Evolutionary conservation across 768 basidiomycete species (phyloP), one percentile per base, ranked within the genome.

Genomic region (Auricularia sp.): DNA sequence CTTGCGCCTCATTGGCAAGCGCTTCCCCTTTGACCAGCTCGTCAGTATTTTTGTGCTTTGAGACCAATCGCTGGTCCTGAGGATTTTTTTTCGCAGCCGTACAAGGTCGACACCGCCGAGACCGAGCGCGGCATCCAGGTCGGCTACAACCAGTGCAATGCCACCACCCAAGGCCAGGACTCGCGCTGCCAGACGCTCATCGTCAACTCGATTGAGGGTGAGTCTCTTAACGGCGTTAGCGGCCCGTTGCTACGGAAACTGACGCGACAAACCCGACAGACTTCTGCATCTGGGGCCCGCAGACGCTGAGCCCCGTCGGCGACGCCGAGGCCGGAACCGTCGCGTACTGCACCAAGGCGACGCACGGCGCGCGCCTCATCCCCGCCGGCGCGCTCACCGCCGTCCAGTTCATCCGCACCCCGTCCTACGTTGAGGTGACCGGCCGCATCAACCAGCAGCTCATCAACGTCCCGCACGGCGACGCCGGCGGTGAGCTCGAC

Each of bases 151-250:
- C 70, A 76, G 11, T 89, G 87, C 73, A 89, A 88, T 73, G 80
- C 82, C 0, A 84, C 85, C 18, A 89, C 88, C 0, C 78, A 84
- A 65, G 81, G 78, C 73, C 82, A 82, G 66, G 62, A 76, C 8
- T 88, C 89, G 0, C 73, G 83, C 42, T 92, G 90, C 73, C 90
- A 92, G 74, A 91, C 88, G 0, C 76, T 80, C 8, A 83, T 83
- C 73, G 76, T 86, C 65, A 89, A 89, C 83, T 81, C 73, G 65
- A 78, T 82, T 11, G 72, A 73, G 36, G 84, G 64, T 47, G 65
- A 61, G 39, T 67, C 39, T 42, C 29, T 42, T 14, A 14, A 67
- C 39, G 39, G 39, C 39, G 39, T 42, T 42, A 42, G 39, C 39
- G 39, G 29, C 39, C 13, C 39, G 39, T 42, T 42, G 39, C 39